phyloP scores from a whole-genome alignment of 2,329 filamentous ascomycete species.

The Phyllosticta ampelicida region DNA sequence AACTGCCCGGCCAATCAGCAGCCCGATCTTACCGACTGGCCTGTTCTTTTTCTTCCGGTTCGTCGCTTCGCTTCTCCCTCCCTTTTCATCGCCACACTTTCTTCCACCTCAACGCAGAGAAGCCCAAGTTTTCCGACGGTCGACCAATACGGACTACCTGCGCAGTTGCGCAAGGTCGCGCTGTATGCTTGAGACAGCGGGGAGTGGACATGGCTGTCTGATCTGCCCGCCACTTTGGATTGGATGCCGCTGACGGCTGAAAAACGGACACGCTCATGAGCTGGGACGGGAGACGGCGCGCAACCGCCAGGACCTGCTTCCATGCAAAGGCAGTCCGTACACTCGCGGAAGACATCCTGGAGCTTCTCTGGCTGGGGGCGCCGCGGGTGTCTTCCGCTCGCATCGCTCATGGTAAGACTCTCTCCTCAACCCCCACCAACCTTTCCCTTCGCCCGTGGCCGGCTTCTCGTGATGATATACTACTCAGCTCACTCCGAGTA shows the following conservation, averaged over 20 bases:
- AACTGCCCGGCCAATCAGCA: slow-evolving; percentile 8
- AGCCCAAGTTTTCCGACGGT: not conserved
- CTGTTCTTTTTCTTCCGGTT: not conserved
- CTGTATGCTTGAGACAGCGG: not conserved
- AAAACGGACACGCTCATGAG: not conserved
- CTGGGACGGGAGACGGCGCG: not conserved
- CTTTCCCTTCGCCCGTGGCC: not conserved
- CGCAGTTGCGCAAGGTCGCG: not conserved
- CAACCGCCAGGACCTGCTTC: not conserved
- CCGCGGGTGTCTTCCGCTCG: not conserved
- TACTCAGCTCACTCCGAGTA: slow-evolving; percentile 11
- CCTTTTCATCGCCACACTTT: not conserved
- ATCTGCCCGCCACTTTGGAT: not conserved
- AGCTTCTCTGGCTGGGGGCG: not conserved
- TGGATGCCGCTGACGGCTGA: not conserved
- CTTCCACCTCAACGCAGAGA: not conserved
- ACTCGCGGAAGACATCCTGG: not conserved
- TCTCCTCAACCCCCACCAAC: not conserved
- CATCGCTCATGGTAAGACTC: not conserved
- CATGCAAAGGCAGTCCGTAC: not conserved
- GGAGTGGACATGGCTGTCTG: not conserved
- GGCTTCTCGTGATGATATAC: slow-evolving; percentile 7
- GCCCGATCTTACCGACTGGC: slow-evolving; percentile 4
- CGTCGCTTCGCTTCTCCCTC: not conserved
- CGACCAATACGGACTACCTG: not conserved